These are phyloP conservation scores for Pseudogymnoascus sp. DNA, from an alignment of 2,329 filamentous ascomycete genomes.

Conservation along the genomic window DNA sequence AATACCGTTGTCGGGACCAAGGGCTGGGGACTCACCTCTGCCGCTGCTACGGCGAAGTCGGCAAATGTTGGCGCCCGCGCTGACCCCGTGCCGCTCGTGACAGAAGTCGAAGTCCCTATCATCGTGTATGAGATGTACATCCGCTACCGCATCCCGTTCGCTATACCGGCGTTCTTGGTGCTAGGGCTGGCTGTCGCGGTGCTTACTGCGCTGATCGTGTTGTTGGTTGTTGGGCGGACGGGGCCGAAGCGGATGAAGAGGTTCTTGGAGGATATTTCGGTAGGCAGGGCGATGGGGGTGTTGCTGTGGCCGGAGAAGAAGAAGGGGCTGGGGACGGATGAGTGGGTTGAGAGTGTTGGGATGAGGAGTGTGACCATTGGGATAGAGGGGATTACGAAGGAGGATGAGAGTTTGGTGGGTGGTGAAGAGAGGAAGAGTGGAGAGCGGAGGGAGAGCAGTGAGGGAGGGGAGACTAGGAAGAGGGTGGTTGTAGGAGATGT, in stretches of 20 bases:
- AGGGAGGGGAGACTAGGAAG: neutral
- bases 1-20: conserved; percentile 36
- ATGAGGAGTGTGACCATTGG: neutral
- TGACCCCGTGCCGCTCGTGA: neutral
- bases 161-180: neutral
- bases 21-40: conserved; percentile 8
- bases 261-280: neutral
- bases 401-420: neutral
- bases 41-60: neutral
- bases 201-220: neutral
- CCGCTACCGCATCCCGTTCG: neutral
- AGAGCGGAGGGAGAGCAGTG: neutral
- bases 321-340: neutral
- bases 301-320: neutral
- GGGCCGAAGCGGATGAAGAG: neutral
- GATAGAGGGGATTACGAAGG: neutral
- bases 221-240: neutral
- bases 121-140: neutral
- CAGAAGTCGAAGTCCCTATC: neutral
- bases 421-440: neutral
- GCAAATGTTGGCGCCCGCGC: neutral
- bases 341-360: neutral
- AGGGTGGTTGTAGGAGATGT: conserved; percentile 8
- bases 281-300: neutral
- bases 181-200: neutral